Percentiles rank a stretch among this genome's conserved stretches.
phyloP scores from a whole-genome alignment of 495 filamentous ascomycete species.

The Thermochaetoides thermophila region DNA sequence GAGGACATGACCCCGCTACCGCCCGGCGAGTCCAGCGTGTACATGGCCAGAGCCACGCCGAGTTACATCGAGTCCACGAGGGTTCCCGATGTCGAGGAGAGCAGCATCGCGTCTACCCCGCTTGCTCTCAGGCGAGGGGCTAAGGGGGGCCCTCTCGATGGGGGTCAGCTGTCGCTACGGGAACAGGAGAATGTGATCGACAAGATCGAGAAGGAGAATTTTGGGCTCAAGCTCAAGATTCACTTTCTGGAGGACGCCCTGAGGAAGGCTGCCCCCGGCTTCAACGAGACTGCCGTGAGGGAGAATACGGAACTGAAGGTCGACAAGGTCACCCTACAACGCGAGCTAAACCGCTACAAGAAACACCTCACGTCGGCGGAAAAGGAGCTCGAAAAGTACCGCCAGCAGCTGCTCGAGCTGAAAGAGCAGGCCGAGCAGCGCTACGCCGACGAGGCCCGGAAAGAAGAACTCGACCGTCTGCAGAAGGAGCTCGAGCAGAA shows the following conservation, averaged over 20 bases:
- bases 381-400: constrained; percentile 62
- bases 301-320: constrained; percentile 96
- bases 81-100: constrained; percentile 51
- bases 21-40: constrained; percentile 48
- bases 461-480: constrained; percentile 43
- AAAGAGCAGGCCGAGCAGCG: constrained; percentile 64
- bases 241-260: constrained; percentile 69
- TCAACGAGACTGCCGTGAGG: constrained; percentile 70
- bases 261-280: constrained; percentile 69
- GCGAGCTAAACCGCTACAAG: constrained; percentile 68
- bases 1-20: constrained; percentile 49
- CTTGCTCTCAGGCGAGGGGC: constrained; percentile 47
- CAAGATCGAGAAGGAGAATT: constrained; percentile 87
- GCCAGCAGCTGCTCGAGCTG: constrained; percentile 61
- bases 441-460: constrained; percentile 47
- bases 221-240: constrained; percentile 65
- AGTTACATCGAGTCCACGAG: constrained; percentile 37
- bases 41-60: constrained; percentile 41
- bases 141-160: constrained; percentile 53
- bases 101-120: constrained; percentile 69
- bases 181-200: constrained; percentile 95
- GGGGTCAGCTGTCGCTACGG: constrained; percentile 77
- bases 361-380: constrained; percentile 68
- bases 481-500: constrained; percentile 35
- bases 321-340: constrained; percentile 70